Base-by-base conservation (phyloP, 2,329 filamentous ascomycete genomes). In the Cryphonectria naterciae region DNA sequence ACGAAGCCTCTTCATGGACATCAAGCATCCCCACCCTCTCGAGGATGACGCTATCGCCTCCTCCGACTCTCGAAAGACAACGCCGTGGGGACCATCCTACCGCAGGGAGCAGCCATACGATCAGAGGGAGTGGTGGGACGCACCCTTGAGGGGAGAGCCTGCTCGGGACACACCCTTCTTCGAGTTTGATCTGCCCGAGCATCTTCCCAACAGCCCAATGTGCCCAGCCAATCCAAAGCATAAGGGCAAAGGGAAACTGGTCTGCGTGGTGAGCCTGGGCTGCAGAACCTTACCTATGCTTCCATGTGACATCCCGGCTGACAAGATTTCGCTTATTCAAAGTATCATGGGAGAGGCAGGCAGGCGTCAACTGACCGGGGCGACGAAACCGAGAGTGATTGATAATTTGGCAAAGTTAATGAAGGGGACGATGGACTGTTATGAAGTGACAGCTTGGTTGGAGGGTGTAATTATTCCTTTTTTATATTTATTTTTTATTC, bases 161-260 rank as follows among this genome's bases (percentile, higher is more conserved):
- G 68, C 75, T 0, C 67, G 56, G 63, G 56, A 60, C 65, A 69
- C 68, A 25, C 37, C 73, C 11, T 54, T 69, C 68, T 87, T 88
- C 70, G 78, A 83, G 64, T 86, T 88, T 70, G 81, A 86, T 63
- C 73, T 87, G 15, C 84, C 85, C 1, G 84, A 87, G 72, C 86
- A 88, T 72, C 77, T 86, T 10, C 84, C 85, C 43, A 83, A 73
- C 70, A 87, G 85, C 74, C 85, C 85, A 22, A 81, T 86, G 78
- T 88, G 86, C 68, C 86, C 86, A 2, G 78, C 84, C 11, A 86
- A 87, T 75, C 77, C 77, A 60, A 82, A 79, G 56, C 82, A 85
- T 68, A 75, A 75, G 67, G 81, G 81, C 19, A 80, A 82, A n/a
- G 84, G 85, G 5, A 82, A 79, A 7, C 85, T 84, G 0, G 71